A percentile compares a stretch with the other conserved stretches of the same genome.
Conservation (phyloP, 1,284 basidiomycete species). For the Mycena citricolor region DNA sequence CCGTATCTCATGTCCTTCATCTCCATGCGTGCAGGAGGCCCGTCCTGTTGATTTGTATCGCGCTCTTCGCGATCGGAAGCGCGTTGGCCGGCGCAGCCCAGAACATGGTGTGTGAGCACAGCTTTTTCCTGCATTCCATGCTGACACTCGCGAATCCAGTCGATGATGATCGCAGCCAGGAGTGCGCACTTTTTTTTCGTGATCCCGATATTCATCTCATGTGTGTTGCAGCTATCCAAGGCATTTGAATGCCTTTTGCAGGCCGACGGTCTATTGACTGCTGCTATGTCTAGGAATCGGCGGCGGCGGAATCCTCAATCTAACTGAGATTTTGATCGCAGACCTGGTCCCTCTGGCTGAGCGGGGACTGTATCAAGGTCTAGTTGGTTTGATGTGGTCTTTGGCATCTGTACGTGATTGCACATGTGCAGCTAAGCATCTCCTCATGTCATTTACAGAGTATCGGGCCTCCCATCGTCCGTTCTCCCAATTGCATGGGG, state of each 20-base stretch:
- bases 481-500: conserved; percentile 3
- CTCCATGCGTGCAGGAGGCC: conserved; percentile 26
- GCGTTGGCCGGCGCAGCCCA: conserved; percentile 42
- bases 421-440: conserved; percentile 18
- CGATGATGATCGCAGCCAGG: too few relatives aligned
- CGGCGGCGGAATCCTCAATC: background rate
- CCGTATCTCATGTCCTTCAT: background rate
- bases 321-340: background rate
- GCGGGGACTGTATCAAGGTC: background rate
- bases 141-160: background rate
- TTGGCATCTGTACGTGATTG: background rate
- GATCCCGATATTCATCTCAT: too few relatives aligned
- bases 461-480: conserved; percentile 20
- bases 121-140: background rate
- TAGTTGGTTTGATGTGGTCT: background rate
- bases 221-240: too few relatives aligned
- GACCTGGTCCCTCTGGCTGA: conserved; percentile 3
- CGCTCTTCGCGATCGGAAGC: conserved; percentile 38
- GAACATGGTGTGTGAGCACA: conserved; percentile 31
- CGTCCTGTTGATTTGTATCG: conserved; percentile 35
- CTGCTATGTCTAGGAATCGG: too few relatives aligned
- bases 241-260: too few relatives aligned
- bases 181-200: too few relatives aligned
- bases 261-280: too few relatives aligned
- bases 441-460: too few relatives aligned